Evolutionary conservation across 805 yeast genomes (phyloP).

Genomic region (Zygosaccharomyces lentus): DNA sequence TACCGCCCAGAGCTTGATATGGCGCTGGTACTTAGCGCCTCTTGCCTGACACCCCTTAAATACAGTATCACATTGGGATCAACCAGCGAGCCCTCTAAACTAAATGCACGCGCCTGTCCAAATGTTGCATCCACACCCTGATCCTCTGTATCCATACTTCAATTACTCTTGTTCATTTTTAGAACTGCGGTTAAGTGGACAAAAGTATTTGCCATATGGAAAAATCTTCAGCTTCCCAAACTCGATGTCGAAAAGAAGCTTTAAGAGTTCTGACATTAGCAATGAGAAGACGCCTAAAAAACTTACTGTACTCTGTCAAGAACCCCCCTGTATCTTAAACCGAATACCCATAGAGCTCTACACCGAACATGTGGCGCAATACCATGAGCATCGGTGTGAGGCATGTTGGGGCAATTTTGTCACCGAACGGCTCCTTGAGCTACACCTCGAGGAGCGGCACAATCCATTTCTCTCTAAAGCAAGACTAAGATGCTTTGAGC

Average conservation of each 20-base stretch:
- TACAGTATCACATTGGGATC: constrained; percentile 28
- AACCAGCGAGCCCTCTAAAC: constrained; percentile 22
- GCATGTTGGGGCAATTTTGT: constrained; percentile 43
- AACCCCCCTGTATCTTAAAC: constrained; percentile 16
- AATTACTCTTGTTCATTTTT: neutral
- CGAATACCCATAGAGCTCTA: constrained; percentile 16
- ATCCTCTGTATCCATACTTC: constrained; percentile 7
- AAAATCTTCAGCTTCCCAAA: neutral
- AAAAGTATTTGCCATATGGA: neutral
- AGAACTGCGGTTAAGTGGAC: neutral
- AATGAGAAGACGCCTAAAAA: neutral
- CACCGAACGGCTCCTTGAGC: constrained; percentile 37
- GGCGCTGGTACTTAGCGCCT: constrained; percentile 28
- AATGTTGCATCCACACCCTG: constrained; percentile 23
- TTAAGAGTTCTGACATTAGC: neutral
- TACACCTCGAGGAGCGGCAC: constrained; percentile 53
- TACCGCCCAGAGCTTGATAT: constrained; percentile 1
- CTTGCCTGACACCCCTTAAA: constrained; percentile 25
- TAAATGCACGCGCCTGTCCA: constrained; percentile 32
- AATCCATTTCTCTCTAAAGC: constrained; percentile 42
- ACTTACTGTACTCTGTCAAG: constrained; percentile 12
- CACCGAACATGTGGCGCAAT: constrained; percentile 14
- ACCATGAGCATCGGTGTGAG: constrained; percentile 32
- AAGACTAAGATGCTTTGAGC: constrained; percentile 41
- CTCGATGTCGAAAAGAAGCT: neutral